A percentile compares a stretch with the other conserved stretches of the same genome.
Conservation (phyloP, 257 asterid genomes). For the Dorcoceras hygrometricum region DNA sequence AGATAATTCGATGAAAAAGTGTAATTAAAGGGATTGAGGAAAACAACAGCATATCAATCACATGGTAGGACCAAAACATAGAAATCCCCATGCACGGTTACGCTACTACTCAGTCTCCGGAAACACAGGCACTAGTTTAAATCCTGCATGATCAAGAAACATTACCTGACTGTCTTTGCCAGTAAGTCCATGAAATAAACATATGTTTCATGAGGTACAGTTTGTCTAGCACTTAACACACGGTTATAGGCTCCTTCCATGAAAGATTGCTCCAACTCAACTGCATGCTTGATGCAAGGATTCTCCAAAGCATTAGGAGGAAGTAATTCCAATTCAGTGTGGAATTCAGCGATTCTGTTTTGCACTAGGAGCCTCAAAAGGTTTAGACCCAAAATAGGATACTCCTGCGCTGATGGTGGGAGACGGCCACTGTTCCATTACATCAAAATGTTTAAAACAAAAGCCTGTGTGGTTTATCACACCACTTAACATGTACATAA, state of each 20-base stretch:
- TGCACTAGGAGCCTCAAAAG: constrained; percentile 97
- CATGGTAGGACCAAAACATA: background rate
- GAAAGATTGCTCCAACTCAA: constrained; percentile 93
- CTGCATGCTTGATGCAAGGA: constrained; percentile 91
- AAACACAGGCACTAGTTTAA: background rate
- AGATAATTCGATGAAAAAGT: background rate
- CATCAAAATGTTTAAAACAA: constrained; percentile 21
- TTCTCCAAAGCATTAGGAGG: constrained; percentile 77
- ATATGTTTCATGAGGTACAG: constrained; percentile 85
- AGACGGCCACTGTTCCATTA: constrained; percentile 64
- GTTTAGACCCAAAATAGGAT: constrained; percentile 92
- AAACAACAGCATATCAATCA: background rate
- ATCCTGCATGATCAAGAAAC: background rate
- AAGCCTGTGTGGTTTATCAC: background rate
- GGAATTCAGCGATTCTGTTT: constrained; percentile 94
- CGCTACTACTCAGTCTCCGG: background rate
- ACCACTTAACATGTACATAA: background rate
- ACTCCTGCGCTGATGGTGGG: constrained; percentile 80
- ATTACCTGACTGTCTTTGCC: constrained; percentile 90
- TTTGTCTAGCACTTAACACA: constrained; percentile 83
- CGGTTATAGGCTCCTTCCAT: constrained; percentile 99
- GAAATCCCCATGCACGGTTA: too few species aligned
- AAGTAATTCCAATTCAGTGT: constrained; percentile 89
- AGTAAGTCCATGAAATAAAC: constrained; percentile 93
- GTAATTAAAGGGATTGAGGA: background rate